Evolutionary conservation across 148 eudicot genomes (phyloP).

Genomic region (Spergularia marina): DNA sequence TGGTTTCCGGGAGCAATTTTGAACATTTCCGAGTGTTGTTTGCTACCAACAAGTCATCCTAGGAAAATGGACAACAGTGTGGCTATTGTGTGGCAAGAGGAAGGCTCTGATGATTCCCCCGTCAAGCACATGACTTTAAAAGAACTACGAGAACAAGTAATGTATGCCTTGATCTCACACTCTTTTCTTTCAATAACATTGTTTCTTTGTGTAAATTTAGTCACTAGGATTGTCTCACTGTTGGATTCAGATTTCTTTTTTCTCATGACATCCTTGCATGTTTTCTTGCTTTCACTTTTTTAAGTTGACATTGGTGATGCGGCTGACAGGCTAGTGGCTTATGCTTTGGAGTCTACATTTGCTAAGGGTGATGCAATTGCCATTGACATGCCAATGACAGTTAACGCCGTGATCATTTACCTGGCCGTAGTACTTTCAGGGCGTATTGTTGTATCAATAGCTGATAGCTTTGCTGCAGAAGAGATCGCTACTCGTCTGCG

Average conservation of each 20-base stretch:
- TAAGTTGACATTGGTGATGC: neutral
- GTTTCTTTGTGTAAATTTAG: neutral
- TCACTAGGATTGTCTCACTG: too few relatives aligned
- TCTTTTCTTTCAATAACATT: neutral
- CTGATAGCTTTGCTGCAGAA: conserved; percentile 89
- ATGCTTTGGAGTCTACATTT: conserved; percentile 66
- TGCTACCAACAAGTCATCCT: conserved; percentile 46
- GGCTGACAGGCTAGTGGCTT: conserved; percentile 71
- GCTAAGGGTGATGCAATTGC: conserved; percentile 85
- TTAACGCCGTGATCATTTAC: conserved; percentile 77
- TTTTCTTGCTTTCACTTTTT: neutral
- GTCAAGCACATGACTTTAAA: conserved; percentile 53
- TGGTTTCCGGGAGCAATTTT: conserved; percentile 91
- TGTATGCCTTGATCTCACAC: conserved; percentile 36
- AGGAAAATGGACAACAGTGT: conserved; percentile 57
- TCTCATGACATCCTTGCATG: too few relatives aligned
- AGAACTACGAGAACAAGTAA: conserved; percentile 77
- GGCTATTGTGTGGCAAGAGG: conserved; percentile 77
- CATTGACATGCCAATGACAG: conserved; percentile 95
- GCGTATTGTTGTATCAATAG: conserved; percentile 74
- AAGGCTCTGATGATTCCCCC: conserved; percentile 50
- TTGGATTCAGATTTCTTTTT: too few relatives aligned
- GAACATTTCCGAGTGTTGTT: conserved; percentile 81
- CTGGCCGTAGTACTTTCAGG: conserved; percentile 80
- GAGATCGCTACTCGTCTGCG: conserved; percentile 87